Conservation (phyloP, 768 basidiomycete genomes). For the Clitopilus hobsonii region DNA sequence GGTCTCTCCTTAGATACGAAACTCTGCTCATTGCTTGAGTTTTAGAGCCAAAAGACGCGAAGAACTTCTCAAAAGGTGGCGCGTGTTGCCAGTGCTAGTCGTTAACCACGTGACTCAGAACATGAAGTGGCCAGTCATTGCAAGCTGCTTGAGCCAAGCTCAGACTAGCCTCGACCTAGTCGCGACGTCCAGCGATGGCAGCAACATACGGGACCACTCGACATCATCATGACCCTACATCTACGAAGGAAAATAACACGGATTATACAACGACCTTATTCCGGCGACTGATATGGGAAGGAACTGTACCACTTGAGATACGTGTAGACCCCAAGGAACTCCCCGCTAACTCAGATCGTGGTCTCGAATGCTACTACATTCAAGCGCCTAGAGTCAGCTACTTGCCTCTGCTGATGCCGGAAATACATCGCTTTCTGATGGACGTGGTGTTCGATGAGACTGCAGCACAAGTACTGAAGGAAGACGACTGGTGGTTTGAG, state of each 20-base stretch:
- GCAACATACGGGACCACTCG: constrained; percentile 47
- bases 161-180: too few relatives aligned
- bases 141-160: too few relatives aligned
- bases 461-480: constrained; percentile 68
- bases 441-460: constrained; percentile 91
- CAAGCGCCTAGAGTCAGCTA: constrained; percentile 92
- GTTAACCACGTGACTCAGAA: too few relatives aligned
- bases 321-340: constrained; percentile 86
- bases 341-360: constrained; percentile 85
- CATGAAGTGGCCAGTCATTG: too few relatives aligned
- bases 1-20: too few relatives aligned
- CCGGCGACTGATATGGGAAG: constrained; percentile 86
- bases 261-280: constrained; percentile 74
- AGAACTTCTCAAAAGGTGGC: too few relatives aligned
- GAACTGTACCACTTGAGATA: constrained; percentile 85
- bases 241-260: constrained; percentile 32
- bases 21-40: too few relatives aligned
- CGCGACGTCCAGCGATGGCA: not conserved
- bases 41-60: too few relatives aligned
- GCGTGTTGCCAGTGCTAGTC: too few relatives aligned
- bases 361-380: constrained; percentile 84
- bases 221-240: constrained; percentile 33
- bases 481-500: constrained; percentile 98
- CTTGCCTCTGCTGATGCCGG: constrained; percentile 85
- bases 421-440: constrained; percentile 83